Conservation (phyloP, 2,329 filamentous ascomycete genomes). For the Aureobasidium sp. region DNA sequence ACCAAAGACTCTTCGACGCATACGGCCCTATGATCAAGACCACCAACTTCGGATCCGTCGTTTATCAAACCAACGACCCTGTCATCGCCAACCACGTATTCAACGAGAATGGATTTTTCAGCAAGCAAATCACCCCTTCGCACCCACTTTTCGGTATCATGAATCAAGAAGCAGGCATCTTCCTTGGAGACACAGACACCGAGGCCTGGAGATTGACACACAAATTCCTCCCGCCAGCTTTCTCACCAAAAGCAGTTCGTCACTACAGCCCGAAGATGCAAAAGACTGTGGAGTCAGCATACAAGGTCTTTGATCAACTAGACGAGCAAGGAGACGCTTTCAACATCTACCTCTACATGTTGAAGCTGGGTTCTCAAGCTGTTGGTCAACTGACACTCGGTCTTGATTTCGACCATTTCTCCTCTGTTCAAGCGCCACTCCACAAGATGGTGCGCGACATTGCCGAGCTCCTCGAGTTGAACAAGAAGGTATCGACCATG, state of each 20-base stretch:
- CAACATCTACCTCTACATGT: conserved; percentile 44
- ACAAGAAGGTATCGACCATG: conserved; percentile 49
- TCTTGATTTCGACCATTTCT: conserved; percentile 39
- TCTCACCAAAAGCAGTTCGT: conserved; percentile 51
- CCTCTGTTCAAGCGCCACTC: conserved; percentile 34
- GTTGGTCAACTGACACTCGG: conserved; percentile 38
- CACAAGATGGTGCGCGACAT: conserved; percentile 46
- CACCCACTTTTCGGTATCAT: conserved; percentile 28
- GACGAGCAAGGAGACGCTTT: conserved; percentile 37
- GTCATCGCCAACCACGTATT: conserved; percentile 26
- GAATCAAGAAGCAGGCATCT: conserved; percentile 24
- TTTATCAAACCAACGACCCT: conserved; percentile 30
- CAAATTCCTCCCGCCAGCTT: conserved; percentile 53
- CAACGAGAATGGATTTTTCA: conserved; percentile 31
- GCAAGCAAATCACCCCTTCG: conserved; percentile 30
- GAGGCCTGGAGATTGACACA: conserved; percentile 45
- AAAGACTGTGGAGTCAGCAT: conserved; percentile 42
- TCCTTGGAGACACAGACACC: conserved; percentile 40
- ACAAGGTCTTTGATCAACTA: conserved; percentile 39
- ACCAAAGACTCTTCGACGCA: conserved; percentile 31
- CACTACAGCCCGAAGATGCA: conserved; percentile 56
- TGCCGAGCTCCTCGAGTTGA: conserved; percentile 44
- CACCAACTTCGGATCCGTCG: conserved; percentile 28
- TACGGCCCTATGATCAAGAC: conserved; percentile 32
- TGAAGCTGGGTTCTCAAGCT: conserved; percentile 38